phyloP scores from a whole-genome alignment of 768 basidiomycete genomes.

The Roridomyces roridus region DNA sequence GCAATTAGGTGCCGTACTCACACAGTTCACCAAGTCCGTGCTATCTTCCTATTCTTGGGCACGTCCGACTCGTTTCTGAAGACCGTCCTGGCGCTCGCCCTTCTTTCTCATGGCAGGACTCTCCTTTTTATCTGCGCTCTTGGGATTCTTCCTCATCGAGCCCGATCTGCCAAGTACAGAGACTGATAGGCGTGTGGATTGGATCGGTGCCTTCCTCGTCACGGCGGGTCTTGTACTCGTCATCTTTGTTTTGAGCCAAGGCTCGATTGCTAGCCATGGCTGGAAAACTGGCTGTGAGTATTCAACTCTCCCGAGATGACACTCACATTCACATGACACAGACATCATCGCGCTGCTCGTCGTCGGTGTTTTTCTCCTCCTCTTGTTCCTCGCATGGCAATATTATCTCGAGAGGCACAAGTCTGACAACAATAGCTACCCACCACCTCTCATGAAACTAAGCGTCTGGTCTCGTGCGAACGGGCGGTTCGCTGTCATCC shows the following conservation, averaged over 20 bases:
- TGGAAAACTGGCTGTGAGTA: slow-evolving; percentile 55
- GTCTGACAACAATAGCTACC: slow-evolving; percentile 21
- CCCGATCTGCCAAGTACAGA: slow-evolving; percentile 43
- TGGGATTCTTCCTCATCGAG: slow-evolving; percentile 56
- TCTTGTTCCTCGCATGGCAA: slow-evolving; percentile 69
- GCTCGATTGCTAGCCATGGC: slow-evolving; percentile 56
- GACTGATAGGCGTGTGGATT: slow-evolving; percentile 60
- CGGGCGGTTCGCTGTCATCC: slow-evolving; percentile 67
- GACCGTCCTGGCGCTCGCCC: slow-evolving; percentile 56
- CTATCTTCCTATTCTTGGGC: not conserved
- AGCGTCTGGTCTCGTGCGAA: slow-evolving; percentile 67
- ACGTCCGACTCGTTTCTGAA: slow-evolving; percentile 2
- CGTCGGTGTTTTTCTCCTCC: slow-evolving; percentile 58
- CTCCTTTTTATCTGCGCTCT: slow-evolving; percentile 43
- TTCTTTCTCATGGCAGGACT: slow-evolving; percentile 56
- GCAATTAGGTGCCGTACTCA: slow-evolving; percentile 63
- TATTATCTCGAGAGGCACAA: slow-evolving; percentile 50
- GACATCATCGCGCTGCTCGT: slow-evolving; percentile 75
- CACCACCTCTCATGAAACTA: slow-evolving; percentile 71
- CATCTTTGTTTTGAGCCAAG: slow-evolving; percentile 73
- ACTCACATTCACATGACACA: slow-evolving; percentile 14
- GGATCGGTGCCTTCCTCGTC: slow-evolving; percentile 69
- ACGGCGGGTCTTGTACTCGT: slow-evolving; percentile 71
- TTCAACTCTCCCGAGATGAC: not conserved
- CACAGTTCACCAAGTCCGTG: slow-evolving; percentile 40